A percentile compares a stretch with the other conserved stretches of the same genome.
These are phyloP conservation scores for Tylopilus sp. DNA, from an alignment of 1,284 basidiomycete species.

Conservation along the genomic window DNA sequence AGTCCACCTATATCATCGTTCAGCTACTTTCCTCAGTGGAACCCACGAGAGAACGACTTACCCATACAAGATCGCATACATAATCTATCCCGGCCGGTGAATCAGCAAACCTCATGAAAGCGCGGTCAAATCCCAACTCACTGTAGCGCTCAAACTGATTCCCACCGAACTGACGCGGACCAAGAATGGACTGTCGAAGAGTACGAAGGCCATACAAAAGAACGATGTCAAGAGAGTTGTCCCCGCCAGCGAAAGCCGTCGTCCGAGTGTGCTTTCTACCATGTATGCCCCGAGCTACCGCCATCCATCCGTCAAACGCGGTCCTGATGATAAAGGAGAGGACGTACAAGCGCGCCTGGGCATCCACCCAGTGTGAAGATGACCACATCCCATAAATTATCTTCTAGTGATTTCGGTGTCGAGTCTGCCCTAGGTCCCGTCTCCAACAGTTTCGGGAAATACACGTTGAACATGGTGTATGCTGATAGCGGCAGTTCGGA, in stretches of 20 bases:
- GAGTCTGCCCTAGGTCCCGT: constrained; percentile 46
- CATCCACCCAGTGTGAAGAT: constrained; percentile 86
- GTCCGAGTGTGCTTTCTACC: constrained; percentile 80
- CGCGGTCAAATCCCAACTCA: constrained; percentile 47
- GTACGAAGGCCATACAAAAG: constrained; percentile 78
- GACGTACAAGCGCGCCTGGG: constrained; percentile 79
- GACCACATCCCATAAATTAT: constrained; percentile 81
- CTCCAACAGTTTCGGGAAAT: constrained; percentile 89
- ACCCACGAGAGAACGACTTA: constrained; percentile 37
- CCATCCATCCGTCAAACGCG: too few species aligned
- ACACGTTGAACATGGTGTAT: constrained; percentile 97
- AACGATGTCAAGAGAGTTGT: constrained; percentile 83
- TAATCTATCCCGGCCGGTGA: constrained; percentile 72
- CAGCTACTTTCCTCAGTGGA: neutral
- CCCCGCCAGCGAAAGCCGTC: constrained; percentile 78
- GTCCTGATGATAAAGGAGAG: neutral
- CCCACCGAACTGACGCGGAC: constrained; percentile 81
- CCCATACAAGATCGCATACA: constrained; percentile 92
- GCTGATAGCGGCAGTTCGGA: constrained; percentile 50
- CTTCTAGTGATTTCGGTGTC: constrained; percentile 60
- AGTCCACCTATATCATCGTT: constrained; percentile 66
- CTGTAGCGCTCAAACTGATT: constrained; percentile 82
- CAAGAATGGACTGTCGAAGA: constrained; percentile 65
- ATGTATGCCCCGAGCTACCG: constrained; percentile 91
- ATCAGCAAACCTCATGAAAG: too few species aligned